Conservation (phyloP, 2,329 filamentous ascomycete species). For the Gremmenia infestans region DNA sequence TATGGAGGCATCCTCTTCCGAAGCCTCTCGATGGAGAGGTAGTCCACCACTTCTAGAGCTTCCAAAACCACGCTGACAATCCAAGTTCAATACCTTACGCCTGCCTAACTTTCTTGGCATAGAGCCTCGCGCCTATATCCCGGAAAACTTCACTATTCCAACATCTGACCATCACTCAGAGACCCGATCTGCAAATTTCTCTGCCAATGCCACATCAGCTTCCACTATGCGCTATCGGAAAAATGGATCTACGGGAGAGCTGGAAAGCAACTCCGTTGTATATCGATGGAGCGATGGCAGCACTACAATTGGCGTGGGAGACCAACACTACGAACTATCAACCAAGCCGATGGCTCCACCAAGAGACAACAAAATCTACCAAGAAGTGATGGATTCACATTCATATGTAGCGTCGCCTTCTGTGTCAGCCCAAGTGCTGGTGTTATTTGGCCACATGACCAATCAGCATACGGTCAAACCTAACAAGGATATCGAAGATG, state of each 20-base stretch:
- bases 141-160: slow-evolving; percentile 61
- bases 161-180: slow-evolving; percentile 51
- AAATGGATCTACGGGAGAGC: slow-evolving; percentile 56
- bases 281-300: slow-evolving; percentile 78
- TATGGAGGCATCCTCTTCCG: slow-evolving; percentile 66
- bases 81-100: slow-evolving; percentile 62
- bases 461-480: slow-evolving; percentile 66
- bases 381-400: slow-evolving; percentile 65
- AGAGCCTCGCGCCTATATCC: slow-evolving; percentile 61
- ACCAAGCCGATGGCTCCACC: slow-evolving; percentile 64
- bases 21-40: slow-evolving; percentile 68
- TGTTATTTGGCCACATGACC: slow-evolving; percentile 71
- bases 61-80: slow-evolving; percentile 16
- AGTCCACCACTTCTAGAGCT: slow-evolving; percentile 14
- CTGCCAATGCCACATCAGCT: slow-evolving; percentile 51
- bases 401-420: slow-evolving; percentile 72
- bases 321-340: slow-evolving; percentile 69
- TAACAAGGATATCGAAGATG: slow-evolving; percentile 63
- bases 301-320: slow-evolving; percentile 68
- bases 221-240: slow-evolving; percentile 66
- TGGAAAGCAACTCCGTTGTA: slow-evolving; percentile 71
- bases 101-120: slow-evolving; percentile 70
- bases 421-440: slow-evolving; percentile 60
- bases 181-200: slow-evolving; percentile 44
- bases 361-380: slow-evolving; percentile 49